Evolutionary conservation across 441 rosid genomes (phyloP), one percentile per base, ranked within the genome.

Genomic region (Syzygium malaccense): DNA sequence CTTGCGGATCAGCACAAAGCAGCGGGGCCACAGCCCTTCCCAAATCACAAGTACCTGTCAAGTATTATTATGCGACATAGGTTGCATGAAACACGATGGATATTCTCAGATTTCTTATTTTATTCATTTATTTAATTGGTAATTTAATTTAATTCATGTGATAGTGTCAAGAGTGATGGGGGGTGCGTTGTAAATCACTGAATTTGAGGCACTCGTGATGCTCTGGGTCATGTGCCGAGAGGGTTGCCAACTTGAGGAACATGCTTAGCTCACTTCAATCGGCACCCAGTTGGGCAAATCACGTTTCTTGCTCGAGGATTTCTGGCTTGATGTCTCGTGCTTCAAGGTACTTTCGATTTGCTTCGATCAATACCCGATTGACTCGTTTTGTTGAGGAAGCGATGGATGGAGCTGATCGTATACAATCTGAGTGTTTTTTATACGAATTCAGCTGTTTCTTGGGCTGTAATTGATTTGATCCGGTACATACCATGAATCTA

Each of bases 401-500:
- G 1, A 37, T 68, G 45, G 12, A 19, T 68, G 3, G 49, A 33
- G 4, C 8, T 19, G 8, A 68, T 10, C 14, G 2, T 10, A 68
- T 5, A 10, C 8, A 5, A 68, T 33, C 45, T n/a, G 5, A 71
- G 14, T 20, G 1, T 5, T 33, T 33, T 20, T 11, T 11, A 19
- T 37, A 11, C 3, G 9, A 37, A 71, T 71, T 71, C 14, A 8
- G 23, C 4, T 19, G 2, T 68, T 37, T 19, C 0, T 71, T 3
- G 12, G 0, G 0, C 0, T 5, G 3, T 10, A 0, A 68, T 33
- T 20, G 80, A 37, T 33, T 37, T 0, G 49, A 71, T 11, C 0
- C 0, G 2, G 13, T 0, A 33, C 6, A 9, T 19, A 5, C 8
- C 14, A 8, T 19, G 13, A 0, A 0, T 4, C 14, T 5, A 20